These are phyloP conservation scores for Pestalotiopsis sp. DNA, from an alignment of 2,329 filamentous ascomycete genomes.

Conservation along the genomic window DNA sequence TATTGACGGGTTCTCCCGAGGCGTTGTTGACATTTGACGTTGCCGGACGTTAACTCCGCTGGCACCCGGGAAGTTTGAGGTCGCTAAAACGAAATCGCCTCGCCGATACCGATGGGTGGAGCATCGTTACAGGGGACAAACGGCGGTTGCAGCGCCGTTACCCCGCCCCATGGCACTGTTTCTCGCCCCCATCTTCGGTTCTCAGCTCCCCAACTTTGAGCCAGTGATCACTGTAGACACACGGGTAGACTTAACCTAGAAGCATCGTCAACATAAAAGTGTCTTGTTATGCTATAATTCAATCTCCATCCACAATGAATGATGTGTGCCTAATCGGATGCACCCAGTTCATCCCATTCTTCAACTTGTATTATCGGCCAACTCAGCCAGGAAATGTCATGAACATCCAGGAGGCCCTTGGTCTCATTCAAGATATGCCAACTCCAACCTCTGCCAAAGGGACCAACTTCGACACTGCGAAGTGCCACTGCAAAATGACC, in stretches of 20 bases:
- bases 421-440: constrained; percentile 12
- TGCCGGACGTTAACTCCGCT: background rate
- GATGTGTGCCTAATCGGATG: too few relatives aligned
- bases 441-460: constrained; percentile 14
- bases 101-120: background rate
- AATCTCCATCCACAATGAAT: too few relatives aligned
- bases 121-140: background rate
- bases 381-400: background rate
- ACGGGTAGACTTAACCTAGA: too few relatives aligned
- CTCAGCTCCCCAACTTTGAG: too few relatives aligned
- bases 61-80: background rate
- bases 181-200: background rate
- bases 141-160: background rate
- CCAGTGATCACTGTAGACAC: too few relatives aligned
- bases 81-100: background rate
- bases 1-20: background rate
- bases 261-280: too few relatives aligned
- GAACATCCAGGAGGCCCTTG: background rate
- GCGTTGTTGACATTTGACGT: too few relatives aligned
- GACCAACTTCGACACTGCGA: constrained; percentile 10
- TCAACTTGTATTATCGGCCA: background rate
- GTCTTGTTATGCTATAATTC: too few relatives aligned
- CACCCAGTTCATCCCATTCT: background rate
- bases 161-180: background rate
- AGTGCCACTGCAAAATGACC: constrained; percentile 10